Evolutionary conservation across 2,329 filamentous ascomycete genomes (phyloP), one percentile per base, ranked within the genome.

Genomic region (Rhynchosporium secalis): DNA sequence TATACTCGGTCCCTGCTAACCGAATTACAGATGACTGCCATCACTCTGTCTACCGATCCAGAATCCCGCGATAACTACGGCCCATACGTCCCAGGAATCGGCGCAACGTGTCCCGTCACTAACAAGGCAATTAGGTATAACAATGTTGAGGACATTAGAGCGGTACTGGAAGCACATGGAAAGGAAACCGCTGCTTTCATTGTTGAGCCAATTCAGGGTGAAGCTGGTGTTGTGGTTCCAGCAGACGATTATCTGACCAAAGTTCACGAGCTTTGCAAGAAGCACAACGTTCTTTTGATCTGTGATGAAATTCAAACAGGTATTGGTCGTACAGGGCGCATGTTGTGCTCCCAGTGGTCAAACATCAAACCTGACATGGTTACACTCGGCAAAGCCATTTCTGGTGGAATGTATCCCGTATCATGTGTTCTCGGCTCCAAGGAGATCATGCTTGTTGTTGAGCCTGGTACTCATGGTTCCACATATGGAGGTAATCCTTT

Each of bases 301-400:
- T 96, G 91, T 76, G 95, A 99, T 76, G 95, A 99, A 83, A 97
- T 99, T 72, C 95, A 99, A 79, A 99, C 95, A 4, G 94, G 94
- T 69, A 96, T 99, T 74, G 95, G 92, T 60, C 88, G 95, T 67
- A 99, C 95, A 20, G 95, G 95, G 58, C 91, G 90, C 73, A 90
- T 99, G 80, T 86, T 99, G 60, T 96, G 92, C 82, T 89, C 91
- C 73, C 87, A 99, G 78, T 98, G 95, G 93, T 88, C 91, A 61
- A 90, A 88, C 70, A 92, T 99, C 81, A 96, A 94, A 81, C 95
- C 94, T 45, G 95, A 99, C 75, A 84, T 99, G 73, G 89, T 99
- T 29, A 88, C 96, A 54, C 86, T 99, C 40, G 95, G 95, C 74
- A 99, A 99, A 81, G 95, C 95, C 70, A 96, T 99, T 75, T 96